These are phyloP conservation scores for Syncephalastrum sp. DNA, from an alignment of 371 early-diverging fungal genomes.

Conservation along the genomic window DNA sequence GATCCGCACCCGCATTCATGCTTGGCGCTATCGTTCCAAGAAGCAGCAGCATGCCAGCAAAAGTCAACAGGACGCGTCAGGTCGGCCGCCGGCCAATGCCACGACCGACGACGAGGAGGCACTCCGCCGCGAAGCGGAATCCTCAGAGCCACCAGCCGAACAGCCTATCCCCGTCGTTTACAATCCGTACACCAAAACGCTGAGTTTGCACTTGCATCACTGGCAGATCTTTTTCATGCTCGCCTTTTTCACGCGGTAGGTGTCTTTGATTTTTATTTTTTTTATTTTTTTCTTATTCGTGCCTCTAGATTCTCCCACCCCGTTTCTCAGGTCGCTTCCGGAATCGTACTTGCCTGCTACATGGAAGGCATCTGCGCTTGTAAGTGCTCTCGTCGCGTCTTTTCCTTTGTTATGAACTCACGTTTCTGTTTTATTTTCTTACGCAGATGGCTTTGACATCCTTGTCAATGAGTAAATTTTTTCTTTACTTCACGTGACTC, in stretches of 20 bases:
- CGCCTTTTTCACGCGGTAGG: constrained; percentile 72
- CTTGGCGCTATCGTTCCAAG: constrained; percentile 3
- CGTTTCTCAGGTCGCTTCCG: constrained; percentile 74
- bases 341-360: constrained; percentile 73
- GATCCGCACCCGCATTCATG: constrained; percentile 22
- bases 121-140: too few species aligned
- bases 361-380: constrained; percentile 73
- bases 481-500: not conserved
- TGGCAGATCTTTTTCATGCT: constrained; percentile 88
- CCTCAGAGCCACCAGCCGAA: not conserved
- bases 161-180: not conserved
- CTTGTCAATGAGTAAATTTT: constrained; percentile 31
- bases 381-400: constrained; percentile 16
- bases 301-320: constrained; percentile 61
- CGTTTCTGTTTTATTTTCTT: not conserved
- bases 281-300: not conserved
- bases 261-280: not conserved
- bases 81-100: not conserved
- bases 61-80: constrained; percentile 4
- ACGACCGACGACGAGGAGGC: constrained; percentile 2
- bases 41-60: constrained; percentile 6
- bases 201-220: constrained; percentile 74
- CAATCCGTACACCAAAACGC: constrained; percentile 22
- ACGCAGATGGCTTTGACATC: constrained; percentile 39
- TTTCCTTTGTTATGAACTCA: not conserved